Base-by-base conservation (phyloP, 192 early-diverging fungal species). In the Thoreauomyces humboldtii region DNA sequence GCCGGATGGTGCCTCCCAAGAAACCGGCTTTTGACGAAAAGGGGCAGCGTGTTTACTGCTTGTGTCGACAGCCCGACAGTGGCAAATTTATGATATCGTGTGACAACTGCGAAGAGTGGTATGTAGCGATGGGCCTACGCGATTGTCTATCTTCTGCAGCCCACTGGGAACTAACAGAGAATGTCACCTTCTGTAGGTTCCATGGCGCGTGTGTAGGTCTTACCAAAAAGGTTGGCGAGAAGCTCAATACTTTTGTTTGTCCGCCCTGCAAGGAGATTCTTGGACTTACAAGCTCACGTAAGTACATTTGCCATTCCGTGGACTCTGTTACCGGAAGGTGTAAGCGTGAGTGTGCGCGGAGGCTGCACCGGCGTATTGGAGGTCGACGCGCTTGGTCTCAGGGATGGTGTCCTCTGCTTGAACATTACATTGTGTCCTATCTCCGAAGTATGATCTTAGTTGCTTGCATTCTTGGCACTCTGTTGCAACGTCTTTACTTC, bases 31-130 rank as follows among this genome's bases (percentile, higher is more conserved):
- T 65, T 54, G 70, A 80, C 58, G 75, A 75, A 37, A 54, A 75
- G 21, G 75, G 75, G 17, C 77, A 81, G 61, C 79, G 85, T 28
- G 73, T 89, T 0, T 91, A 90, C 68, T 91, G 89, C 61, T 70
- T 83, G 22, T 91, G 89, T 52, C 73, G 82, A n/a, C 70, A 81
- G 41, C 77, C 78, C 9, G 88, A 91, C 34, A 72, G 80, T 66
- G 88, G 88, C 25, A 77, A 82, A 38, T 82, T 85, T n/a, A 91
- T 91, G 89, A 83, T 91, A 47, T 79, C 83, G 41, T 91, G 89
- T 61, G 88, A 89, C 62, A 63, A 63, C 28, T 91, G 89, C 70
- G 66, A 79, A 44, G 87, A 91, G 70, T 91, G 89, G 89, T 90
- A 85, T 61, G 74, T 31, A n/a, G n/a, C n/a, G n/a, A 11, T 19